Evolutionary conservation across 345 rosid species (phyloP).

Genomic region (Eucalyptus melliodora): DNA sequence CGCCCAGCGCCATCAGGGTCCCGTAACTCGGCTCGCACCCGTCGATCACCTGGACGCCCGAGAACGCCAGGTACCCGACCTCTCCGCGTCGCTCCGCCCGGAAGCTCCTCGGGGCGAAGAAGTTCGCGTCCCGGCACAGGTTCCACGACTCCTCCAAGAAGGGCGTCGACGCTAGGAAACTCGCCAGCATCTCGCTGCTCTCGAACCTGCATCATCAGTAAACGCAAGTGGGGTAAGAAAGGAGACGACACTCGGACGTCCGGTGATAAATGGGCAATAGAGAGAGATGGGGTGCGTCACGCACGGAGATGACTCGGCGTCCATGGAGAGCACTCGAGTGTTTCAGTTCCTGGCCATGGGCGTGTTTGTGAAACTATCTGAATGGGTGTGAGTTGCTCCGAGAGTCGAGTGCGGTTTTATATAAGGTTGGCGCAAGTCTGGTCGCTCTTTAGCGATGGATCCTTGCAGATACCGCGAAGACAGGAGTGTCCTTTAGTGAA

Average conservation of each 20-base stretch:
- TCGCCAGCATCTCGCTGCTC: constrained; percentile 69
- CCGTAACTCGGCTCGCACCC: too few relatives aligned
- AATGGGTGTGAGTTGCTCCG: not conserved
- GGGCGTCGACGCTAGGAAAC: constrained; percentile 41
- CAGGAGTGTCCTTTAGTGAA: too few relatives aligned
- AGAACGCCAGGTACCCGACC: too few relatives aligned
- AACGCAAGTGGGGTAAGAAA: not conserved
- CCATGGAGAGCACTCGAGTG: not conserved
- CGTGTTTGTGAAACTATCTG: not conserved
- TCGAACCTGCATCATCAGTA: constrained; percentile 29
- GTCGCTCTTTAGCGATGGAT: too few relatives aligned
- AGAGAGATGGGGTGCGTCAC: not conserved
- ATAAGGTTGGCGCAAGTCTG: rapidly evolving
- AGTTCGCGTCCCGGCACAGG: constrained; percentile 26
- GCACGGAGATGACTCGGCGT: not conserved
- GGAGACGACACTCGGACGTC: not conserved
- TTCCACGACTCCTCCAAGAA: constrained; percentile 47
- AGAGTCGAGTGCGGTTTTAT: not conserved
- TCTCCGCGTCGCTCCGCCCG: too few relatives aligned
- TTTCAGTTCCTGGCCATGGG: not conserved
- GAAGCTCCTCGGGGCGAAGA: not conserved
- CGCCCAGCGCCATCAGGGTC: too few relatives aligned
- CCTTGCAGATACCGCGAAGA: too few relatives aligned
- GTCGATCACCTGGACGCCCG: too few relatives aligned
- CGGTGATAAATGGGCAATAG: not conserved